Conservation (phyloP, 805 yeast genomes). For the Naumovozyma baii region DNA sequence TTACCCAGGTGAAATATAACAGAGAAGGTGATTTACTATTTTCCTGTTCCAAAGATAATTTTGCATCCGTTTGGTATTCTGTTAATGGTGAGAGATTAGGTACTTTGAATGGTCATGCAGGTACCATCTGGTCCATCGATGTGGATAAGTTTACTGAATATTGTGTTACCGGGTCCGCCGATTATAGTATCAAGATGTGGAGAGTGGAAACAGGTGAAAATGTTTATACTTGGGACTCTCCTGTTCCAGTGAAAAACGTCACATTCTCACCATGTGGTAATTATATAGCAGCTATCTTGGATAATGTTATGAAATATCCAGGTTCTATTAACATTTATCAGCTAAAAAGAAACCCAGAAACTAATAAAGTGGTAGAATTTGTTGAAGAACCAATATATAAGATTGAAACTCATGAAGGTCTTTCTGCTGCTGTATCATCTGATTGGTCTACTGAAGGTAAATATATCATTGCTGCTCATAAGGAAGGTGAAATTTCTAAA, state of each 20-base stretch:
- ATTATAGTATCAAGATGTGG: constrained; percentile 80
- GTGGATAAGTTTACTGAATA: constrained; percentile 59
- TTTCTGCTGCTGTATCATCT: constrained; percentile 66
- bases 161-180: constrained; percentile 86
- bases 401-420: constrained; percentile 51
- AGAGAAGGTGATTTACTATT: constrained; percentile 89
- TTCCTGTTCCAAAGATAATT: constrained; percentile 84
- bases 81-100: constrained; percentile 95
- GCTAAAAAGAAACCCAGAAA: constrained; percentile 38
- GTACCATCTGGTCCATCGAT: constrained; percentile 93
- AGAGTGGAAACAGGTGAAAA: constrained; percentile 67
- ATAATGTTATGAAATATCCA: constrained; percentile 81
- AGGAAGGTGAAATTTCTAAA: constrained; percentile 76
- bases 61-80: constrained; percentile 88
- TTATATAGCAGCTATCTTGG: constrained; percentile 67
- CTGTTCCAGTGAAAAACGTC: constrained; percentile 85
- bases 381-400: constrained; percentile 45
- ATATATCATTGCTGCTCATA: constrained; percentile 77
- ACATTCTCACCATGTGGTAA: constrained; percentile 70
- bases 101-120: constrained; percentile 78
- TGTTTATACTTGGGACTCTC: constrained; percentile 59
- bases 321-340: constrained; percentile 69
- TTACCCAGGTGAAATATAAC: constrained; percentile 93
- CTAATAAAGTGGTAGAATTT: constrained; percentile 29
- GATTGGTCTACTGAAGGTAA: constrained; percentile 75